Percentiles rank a stretch among this genome's conserved stretches.
Conservation (phyloP, 2,329 filamentous ascomycete genomes). For the Ciborinia camelliae region DNA sequence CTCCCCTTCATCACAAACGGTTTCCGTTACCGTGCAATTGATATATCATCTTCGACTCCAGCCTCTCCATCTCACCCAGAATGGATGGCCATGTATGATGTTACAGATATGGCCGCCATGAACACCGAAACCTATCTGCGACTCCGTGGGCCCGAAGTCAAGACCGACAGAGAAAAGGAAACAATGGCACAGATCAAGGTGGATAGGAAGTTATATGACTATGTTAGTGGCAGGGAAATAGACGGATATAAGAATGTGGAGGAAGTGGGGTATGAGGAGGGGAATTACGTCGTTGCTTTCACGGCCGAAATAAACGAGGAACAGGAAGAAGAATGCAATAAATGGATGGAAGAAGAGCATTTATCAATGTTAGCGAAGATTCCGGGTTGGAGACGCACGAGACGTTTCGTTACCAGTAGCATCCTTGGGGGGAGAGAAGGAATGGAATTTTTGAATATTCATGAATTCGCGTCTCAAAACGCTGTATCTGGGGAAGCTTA, state of each 20-base stretch:
- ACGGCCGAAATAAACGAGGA: conserved; percentile 52
- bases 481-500: conserved; percentile 63
- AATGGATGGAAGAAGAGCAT: conserved; percentile 76
- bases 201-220: conserved; percentile 67
- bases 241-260: conserved; percentile 59
- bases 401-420: conserved; percentile 64
- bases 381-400: conserved; percentile 73
- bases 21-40: conserved; percentile 70
- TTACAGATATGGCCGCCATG: conserved; percentile 69
- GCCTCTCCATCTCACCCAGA: conserved; percentile 49
- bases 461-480: conserved; percentile 68
- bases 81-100: conserved; percentile 80
- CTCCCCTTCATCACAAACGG: conserved; percentile 73
- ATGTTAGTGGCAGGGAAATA: conserved; percentile 54
- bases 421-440: conserved; percentile 53
- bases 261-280: conserved; percentile 54
- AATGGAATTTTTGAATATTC: conserved; percentile 61
- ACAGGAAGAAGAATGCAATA: conserved; percentile 53
- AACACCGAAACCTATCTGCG: conserved; percentile 66
- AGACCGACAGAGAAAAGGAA: conserved; percentile 56
- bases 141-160: conserved; percentile 55
- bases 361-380: conserved; percentile 67
- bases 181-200: conserved; percentile 66
- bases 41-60: conserved; percentile 41
- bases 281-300: conserved; percentile 60